Base-by-base conservation (phyloP, 495 filamentous ascomycete genomes). In the Recurvomyces mirabilis region DNA sequence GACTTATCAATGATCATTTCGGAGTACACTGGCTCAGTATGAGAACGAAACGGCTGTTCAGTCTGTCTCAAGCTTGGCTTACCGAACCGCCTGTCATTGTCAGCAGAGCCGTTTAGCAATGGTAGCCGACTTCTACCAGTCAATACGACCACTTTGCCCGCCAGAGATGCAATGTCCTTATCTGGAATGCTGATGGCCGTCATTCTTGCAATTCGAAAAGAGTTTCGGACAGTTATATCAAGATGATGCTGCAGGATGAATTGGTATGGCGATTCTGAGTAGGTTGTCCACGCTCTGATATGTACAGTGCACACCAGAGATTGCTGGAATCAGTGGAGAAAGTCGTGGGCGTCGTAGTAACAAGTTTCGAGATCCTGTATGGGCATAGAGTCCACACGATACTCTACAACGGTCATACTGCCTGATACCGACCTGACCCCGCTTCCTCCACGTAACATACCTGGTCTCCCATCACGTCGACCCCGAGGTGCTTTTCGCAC, bases 81-180 rank as follows among this genome's bases (percentile, higher is more conserved):
- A 42, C 39, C 18, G 45, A 47, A 4, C 45, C 45, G 15, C 45
- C 45, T 47, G 17, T 13, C 18, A 26, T 14, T 24, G n/a, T 40
- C 37, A 40, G 37, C 21, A n/a, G n/a, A n/a, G n/a, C n/a, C n/a
- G n/a, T 9, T 3, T 3, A 37, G 13, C 13, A 13, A 24, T 14
- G 7, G 21, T 21, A 24, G 7, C 3, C 3, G 20, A 22, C 29
- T 15, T 23, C 29, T 41, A 38, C 47, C 47, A 10, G 47, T 51
- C 6, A 51, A 11, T 5, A 51, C 47, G 4, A 51, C 41, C 4
- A 44, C 25, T n/a, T 44, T 44, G 25, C 41, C 47, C 10, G 22
- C 19, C 17, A 51, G 34, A 1, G 40, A 38, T 12, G 41, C 15
- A 6, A 43, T 21, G 23, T 43, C 39, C 14, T 43, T 21, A 14